These are phyloP conservation scores for Pleurotus cornucopiae DNA, from an alignment of 768 basidiomycete species.

Conservation along the genomic window DNA sequence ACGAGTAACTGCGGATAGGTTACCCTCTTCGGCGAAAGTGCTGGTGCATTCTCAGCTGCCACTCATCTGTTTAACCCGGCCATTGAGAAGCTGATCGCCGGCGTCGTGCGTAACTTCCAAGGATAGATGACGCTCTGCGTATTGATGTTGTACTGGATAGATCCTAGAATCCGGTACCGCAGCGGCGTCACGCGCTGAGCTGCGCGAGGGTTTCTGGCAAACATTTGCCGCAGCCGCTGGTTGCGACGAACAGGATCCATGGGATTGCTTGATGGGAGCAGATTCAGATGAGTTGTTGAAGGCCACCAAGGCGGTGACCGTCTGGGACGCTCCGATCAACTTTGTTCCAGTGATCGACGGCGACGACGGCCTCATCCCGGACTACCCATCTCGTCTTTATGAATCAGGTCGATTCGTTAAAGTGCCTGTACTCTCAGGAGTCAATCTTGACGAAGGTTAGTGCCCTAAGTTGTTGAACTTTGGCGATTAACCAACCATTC, in stretches of 20 bases:
- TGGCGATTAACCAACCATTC: background rate
- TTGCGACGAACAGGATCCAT: background rate
- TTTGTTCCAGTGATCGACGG: conserved; percentile 40
- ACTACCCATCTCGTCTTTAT: conserved; percentile 29
- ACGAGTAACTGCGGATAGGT: conserved; percentile 21
- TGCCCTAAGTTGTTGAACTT: background rate
- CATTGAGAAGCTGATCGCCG: conserved; percentile 22
- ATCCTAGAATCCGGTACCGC: background rate
- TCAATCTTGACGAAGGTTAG: conserved; percentile 42
- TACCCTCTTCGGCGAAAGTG: conserved; percentile 44
- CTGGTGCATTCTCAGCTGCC: conserved; percentile 39
- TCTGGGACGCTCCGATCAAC: background rate
- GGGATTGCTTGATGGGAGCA: background rate
- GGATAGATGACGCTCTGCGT: background rate
- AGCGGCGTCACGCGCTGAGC: background rate
- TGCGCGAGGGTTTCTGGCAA: background rate
- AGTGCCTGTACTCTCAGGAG: conserved; percentile 43
- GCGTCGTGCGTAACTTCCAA: conserved; percentile 20
- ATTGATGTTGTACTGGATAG: background rate
- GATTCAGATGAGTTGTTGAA: background rate
- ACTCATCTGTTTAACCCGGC: conserved; percentile 30
- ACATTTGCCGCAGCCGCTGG: background rate
- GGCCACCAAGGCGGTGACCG: background rate
- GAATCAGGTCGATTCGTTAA: conserved; percentile 20
- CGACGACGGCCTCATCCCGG: conserved; percentile 31